Evolutionary conservation across 345 rosid species (phyloP), one percentile per base, ranked within the genome.

Genomic region (Firmiana major): DNA sequence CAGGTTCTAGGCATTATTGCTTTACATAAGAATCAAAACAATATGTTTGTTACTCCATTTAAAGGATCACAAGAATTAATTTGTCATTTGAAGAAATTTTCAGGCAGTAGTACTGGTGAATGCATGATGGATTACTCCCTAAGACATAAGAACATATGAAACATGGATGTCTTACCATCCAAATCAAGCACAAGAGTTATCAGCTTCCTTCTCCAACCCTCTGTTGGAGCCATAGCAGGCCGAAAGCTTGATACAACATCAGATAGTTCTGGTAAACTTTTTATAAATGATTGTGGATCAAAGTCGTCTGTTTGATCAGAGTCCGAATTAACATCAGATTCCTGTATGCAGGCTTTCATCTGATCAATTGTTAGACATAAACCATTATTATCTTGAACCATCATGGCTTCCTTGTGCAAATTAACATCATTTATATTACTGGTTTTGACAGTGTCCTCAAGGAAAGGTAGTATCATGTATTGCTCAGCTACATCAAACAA

Each of bases 171-270:
- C 87, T 84, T 89, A 94, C 98, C 98, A 85, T 94, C 98, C 88
- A 94, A 88, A 88, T 94, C 98, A 82, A 94, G 98, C 71, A 88
- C 97, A 55, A 94, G 86, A 34, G 97, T 94, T 63, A 90, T 82
- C 65, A 93, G 74, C 80, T 91, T 92, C 86, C 84, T 82, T 81
- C 82, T 82, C 76, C 75, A 59, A 77, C 84, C 78, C 64, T 89
- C 93, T 82, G 80, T 88, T 5, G 84, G 83, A 9, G 48, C 71
- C 67, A 77, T 49, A 68, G 74, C 67, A 28, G 93, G 89, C 75
- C 71, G 85, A 83, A 84, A 89, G 79, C 81, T 87, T 59, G 96
- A 82, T 34, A 87, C 93, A 75, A 85, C 89, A 71, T 92, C 92
- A 7, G 97, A 91, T 75, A 94, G 84, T 85, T 92, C 98, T 19